Conservation (phyloP, 2,329 filamentous ascomycete genomes). For the Botrytis galanthina region DNA sequence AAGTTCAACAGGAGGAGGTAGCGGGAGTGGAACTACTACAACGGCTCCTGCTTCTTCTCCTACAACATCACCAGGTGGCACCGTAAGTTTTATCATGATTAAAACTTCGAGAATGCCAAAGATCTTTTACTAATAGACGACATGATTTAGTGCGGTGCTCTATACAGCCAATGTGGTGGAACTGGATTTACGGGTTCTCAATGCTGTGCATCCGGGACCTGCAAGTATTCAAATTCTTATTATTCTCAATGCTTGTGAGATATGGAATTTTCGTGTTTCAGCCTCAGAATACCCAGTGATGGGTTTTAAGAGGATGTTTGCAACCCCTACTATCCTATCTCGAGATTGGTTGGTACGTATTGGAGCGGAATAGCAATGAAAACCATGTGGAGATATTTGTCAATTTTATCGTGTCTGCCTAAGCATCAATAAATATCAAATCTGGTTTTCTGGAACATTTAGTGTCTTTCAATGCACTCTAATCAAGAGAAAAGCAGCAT, state of each 20-base stretch:
- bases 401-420: background rate
- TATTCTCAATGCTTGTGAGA: constrained; percentile 22
- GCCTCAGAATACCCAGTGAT: background rate
- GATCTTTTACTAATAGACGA: background rate
- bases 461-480: too few species aligned
- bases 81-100: background rate
- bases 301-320: background rate
- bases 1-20: background rate
- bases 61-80: background rate
- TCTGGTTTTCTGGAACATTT: background rate
- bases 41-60: background rate
- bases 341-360: too few species aligned
- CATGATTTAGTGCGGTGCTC: constrained; percentile 2
- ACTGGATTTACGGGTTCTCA: constrained; percentile 6
- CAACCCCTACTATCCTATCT: background rate
- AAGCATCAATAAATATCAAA: background rate
- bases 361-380: background rate
- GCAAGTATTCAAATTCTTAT: constrained; percentile 10
- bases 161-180: constrained; percentile 20
- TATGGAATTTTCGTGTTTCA: background rate
- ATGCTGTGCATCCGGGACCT: constrained; percentile 16
- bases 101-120: background rate
- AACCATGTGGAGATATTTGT: background rate
- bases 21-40: background rate
- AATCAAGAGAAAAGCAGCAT: background rate